Evolutionary conservation across 148 eudicot species (phyloP), one percentile per base, ranked within the genome.

Genomic region (Silene uniflora): DNA sequence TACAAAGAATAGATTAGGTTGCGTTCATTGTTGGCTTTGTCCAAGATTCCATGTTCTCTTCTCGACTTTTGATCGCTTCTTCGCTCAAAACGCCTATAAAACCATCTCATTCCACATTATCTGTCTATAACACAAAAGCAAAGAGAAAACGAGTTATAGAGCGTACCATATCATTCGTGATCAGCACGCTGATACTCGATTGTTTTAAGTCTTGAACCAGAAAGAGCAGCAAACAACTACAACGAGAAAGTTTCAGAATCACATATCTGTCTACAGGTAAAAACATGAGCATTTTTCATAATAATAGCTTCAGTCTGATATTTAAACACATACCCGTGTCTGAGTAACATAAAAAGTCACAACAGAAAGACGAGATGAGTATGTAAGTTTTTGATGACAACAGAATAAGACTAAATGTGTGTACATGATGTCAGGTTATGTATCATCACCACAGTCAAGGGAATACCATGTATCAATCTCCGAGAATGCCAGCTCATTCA

Each of bases 31-130:
- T 85, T 78, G 66, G 81, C 81, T 82, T 81, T 87, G 80, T 81
- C 75, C 81, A 87, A 86, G 93, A 93, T 93, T 90, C 98, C 78
- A 79, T 87, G 72, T 87, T 80, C 88, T 79, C 58, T 69, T 49
- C 77, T 81, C 69, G n/a, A 75, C 83, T 81, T 81, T 79, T 70
- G 62, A 71, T 71, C 75, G 42, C 67, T 74, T 71, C 71, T 54
- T 69, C 73, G 75, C 49, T 67, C 67, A 11, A 2, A 66, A 35
- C 54, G 63, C 69, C 77, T 93, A 93, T 89, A 91, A 89, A 83
- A 83, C 72, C 88, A 77, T 79, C 80, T 80, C 77, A 63, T 62
- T 61, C 69, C 80, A 79, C 69, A 83, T 35, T 79, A 64, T 22
- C 71, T 71, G 58, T 81, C 76, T 83, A 81, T 62, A 62, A 73